Conservation (phyloP, 2,329 filamentous ascomycete species). For the Sarocladiaceae sp. region DNA sequence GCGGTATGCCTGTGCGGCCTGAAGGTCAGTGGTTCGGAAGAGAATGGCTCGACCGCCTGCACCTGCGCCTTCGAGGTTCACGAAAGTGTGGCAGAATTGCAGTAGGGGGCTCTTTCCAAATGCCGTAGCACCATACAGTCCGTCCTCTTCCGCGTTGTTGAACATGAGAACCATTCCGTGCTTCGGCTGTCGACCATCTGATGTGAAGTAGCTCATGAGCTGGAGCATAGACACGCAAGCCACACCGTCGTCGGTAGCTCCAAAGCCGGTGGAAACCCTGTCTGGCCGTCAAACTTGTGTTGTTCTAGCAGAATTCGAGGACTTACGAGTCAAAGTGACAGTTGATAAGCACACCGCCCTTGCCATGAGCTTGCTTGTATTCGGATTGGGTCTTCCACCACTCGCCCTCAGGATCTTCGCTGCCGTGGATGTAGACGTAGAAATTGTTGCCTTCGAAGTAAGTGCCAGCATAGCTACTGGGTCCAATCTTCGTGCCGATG, state of each 20-base stretch:
- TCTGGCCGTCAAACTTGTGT: slow-evolving; percentile 11
- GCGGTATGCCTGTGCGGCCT: slow-evolving; percentile 77
- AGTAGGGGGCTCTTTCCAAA: slow-evolving; percentile 81
- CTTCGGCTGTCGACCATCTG: slow-evolving; percentile 64
- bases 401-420: slow-evolving; percentile 63
- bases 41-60: slow-evolving; percentile 84
- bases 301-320: not conserved
- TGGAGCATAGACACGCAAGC: slow-evolving; percentile 85
- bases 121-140: slow-evolving; percentile 77
- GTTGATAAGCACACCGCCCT: slow-evolving; percentile 84
- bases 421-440: slow-evolving; percentile 84
- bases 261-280: slow-evolving; percentile 85
- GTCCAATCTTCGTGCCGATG: slow-evolving; percentile 15
- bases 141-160: slow-evolving; percentile 97
- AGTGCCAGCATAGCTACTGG: slow-evolving; percentile 40
- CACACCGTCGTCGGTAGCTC: slow-evolving; percentile 91
- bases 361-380: slow-evolving; percentile 45
- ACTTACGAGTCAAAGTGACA: slow-evolving; percentile 79
- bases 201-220: slow-evolving; percentile 81
- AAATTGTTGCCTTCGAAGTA: slow-evolving; percentile 95
- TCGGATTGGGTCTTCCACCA: slow-evolving; percentile 61
- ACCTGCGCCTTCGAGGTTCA: slow-evolving; percentile 93
- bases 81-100: slow-evolving; percentile 77
- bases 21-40: slow-evolving; percentile 82
- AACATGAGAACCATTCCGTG: slow-evolving; percentile 79